Conservation (phyloP, 2,329 filamentous ascomycete species). For the Dryadomyces sulphureus region DNA sequence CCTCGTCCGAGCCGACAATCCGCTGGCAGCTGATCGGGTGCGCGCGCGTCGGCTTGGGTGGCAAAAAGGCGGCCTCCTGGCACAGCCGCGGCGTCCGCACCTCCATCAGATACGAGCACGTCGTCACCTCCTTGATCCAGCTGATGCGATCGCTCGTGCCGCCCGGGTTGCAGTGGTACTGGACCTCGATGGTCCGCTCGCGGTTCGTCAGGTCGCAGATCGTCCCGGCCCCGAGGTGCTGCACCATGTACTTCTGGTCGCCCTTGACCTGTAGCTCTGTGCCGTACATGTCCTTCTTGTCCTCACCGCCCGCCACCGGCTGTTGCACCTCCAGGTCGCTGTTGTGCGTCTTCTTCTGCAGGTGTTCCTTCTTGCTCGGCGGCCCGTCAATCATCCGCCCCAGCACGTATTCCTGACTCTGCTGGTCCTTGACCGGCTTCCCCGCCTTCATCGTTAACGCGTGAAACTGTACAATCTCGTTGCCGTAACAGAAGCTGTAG, state of each 20-base stretch:
- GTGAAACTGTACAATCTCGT: conserved; percentile 81
- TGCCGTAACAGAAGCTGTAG: conserved; percentile 86
- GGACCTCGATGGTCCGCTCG: conserved; percentile 71
- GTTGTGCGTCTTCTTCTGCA: conserved; percentile 7
- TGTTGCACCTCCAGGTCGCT: conserved; percentile 11
- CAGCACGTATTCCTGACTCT: conserved; percentile 61
- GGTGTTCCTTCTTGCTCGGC: neutral
- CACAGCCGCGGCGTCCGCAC: conserved; percentile 81
- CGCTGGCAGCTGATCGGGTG: conserved; percentile 64
- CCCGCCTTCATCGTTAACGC: conserved; percentile 59
- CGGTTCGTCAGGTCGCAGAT: conserved; percentile 74
- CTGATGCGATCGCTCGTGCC: conserved; percentile 61
- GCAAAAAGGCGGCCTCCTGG: conserved; percentile 72
- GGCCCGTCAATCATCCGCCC: conserved; percentile 35
- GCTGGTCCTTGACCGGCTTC: conserved; percentile 63
- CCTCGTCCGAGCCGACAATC: conserved; percentile 42
- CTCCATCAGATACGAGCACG: conserved; percentile 86
- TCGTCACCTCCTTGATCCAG: conserved; percentile 86
- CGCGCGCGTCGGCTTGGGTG: conserved; percentile 61
- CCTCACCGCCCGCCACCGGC: neutral
- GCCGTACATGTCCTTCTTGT: conserved; percentile 19
- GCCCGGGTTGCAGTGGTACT: conserved; percentile 65
- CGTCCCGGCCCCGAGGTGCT: conserved; percentile 66
- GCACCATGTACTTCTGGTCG: conserved; percentile 73
- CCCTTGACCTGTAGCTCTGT: conserved; percentile 68